Evolutionary conservation across 148 eudicot genomes (phyloP), one percentile per base, ranked within the genome.

Genomic region (Rhododendron williamsianum): DNA sequence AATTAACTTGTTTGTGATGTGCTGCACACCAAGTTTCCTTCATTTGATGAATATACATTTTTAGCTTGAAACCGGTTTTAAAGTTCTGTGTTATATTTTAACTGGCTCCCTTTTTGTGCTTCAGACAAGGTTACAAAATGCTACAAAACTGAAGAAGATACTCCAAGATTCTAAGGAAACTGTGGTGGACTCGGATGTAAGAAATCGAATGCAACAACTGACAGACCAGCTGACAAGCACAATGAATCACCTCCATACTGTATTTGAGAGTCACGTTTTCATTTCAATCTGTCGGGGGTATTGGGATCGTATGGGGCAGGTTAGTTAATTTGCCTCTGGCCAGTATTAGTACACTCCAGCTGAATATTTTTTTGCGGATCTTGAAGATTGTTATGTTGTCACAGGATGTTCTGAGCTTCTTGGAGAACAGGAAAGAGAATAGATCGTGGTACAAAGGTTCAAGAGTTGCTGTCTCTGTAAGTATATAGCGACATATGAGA

Each of bases 291-390:
- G 91, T 80, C 91, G 95, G 87, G 95, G 92, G 77, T 91, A 91
- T 88, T 95, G 98, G 98, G 98, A 95, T 89, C 92, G 91, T 69
- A 90, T 93, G 92, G 98, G 98, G 56, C 94, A 91, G 91, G 91
- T 91, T 81, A 7, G 56, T 49, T 19, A 65, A 74, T 67, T 36
- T 82, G 21, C 21, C 36, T 72, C 16, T 46, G 11, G 38, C 16
- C 38, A 30, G 19, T 71, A 36, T 25, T n/a, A 67, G 72, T 65
- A 10, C 73, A 25, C 15, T 25, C 73, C 73, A 0, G 65, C 86
- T 63, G 45, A 84, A 16, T 4, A 41, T 67, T 12, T 9, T 46
- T 15, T 19, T 10, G 11, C 76, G 3, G 80, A 71, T 27, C 18
- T 69, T 69, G 46, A 36, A 25, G 2, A 1, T 51, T 30, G 52